These are phyloP conservation scores for Fusarium heterosporum DNA, from an alignment of 2,329 filamentous ascomycete species.

Conservation along the genomic window DNA sequence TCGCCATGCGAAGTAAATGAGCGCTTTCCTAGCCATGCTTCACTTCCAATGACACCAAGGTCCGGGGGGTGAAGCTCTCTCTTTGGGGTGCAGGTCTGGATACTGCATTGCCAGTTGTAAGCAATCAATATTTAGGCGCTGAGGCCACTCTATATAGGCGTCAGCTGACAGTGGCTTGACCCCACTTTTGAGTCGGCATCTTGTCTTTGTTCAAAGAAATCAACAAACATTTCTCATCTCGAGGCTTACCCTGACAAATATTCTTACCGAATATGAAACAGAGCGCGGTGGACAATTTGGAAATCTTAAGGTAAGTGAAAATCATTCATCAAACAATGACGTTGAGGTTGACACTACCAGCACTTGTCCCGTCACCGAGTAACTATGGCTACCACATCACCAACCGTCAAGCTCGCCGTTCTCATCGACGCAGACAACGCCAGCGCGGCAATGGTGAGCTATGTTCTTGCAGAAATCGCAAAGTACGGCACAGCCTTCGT, in stretches of 20 bases:
- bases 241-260: not conserved
- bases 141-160: not conserved
- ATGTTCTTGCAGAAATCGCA: slow-evolving; percentile 48
- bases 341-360: not conserved
- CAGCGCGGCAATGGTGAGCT: slow-evolving; percentile 27
- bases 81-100: no score
- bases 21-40: no score
- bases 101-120: not conserved
- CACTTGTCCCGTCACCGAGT: not conserved
- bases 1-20: no score
- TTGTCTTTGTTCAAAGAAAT: not conserved
- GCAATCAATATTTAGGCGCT: not conserved
- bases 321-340: no score
- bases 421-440: slow-evolving; percentile 53
- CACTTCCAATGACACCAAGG: no score
- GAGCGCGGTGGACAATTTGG: not conserved
- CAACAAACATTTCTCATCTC: not conserved
- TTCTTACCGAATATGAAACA: not conserved
- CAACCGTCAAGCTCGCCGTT: slow-evolving; percentile 46
- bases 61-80: no score
- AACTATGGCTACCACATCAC: not conserved
- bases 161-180: not conserved
- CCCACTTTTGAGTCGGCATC: not conserved
- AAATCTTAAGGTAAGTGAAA: not conserved
- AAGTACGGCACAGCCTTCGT: slow-evolving; percentile 51